Conservation (phyloP, 805 yeast genomes). For the Starmerella bombicola region DNA sequence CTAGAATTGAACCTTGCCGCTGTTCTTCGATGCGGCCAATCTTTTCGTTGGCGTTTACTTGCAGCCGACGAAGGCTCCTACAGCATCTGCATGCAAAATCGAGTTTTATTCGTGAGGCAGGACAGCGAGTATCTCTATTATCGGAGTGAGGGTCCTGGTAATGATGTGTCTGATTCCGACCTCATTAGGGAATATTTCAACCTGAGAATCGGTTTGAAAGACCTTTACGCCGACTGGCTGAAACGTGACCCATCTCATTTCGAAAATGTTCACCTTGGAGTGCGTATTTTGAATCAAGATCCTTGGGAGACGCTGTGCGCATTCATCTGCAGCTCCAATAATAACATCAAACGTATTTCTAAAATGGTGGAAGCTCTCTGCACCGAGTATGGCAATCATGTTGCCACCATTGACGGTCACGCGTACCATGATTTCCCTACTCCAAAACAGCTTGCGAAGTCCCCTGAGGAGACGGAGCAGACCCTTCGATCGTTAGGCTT, state of each 20-base stretch:
- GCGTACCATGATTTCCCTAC: conserved; percentile 63
- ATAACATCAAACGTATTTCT: conserved; percentile 84
- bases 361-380: conserved; percentile 80
- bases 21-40: conserved; percentile 74
- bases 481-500: conserved; percentile 41
- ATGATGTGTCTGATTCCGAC: conserved; percentile 22
- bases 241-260: conserved; percentile 34
- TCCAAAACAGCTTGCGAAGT: conserved; percentile 39
- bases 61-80: conserved; percentile 43
- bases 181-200: conserved; percentile 60
- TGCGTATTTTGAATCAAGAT: conserved; percentile 78
- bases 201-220: conserved; percentile 41
- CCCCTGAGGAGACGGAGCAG: conserved; percentile 29
- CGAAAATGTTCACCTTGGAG: conserved; percentile 39
- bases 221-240: conserved; percentile 53
- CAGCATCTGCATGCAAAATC: conserved; percentile 38
- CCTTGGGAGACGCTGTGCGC: conserved; percentile 93
- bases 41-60: conserved; percentile 56
- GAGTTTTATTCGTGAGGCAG: conserved; percentile 56
- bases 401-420: conserved; percentile 43
- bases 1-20: conserved; percentile 46
- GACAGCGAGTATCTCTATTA: conserved; percentile 41
- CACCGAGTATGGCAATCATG: conserved; percentile 49
- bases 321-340: conserved; percentile 91
- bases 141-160: conserved; percentile 26